Evolutionary conservation across 2,329 filamentous ascomycete genomes (phyloP).

Genomic region (Arachnomyces sp.): DNA sequence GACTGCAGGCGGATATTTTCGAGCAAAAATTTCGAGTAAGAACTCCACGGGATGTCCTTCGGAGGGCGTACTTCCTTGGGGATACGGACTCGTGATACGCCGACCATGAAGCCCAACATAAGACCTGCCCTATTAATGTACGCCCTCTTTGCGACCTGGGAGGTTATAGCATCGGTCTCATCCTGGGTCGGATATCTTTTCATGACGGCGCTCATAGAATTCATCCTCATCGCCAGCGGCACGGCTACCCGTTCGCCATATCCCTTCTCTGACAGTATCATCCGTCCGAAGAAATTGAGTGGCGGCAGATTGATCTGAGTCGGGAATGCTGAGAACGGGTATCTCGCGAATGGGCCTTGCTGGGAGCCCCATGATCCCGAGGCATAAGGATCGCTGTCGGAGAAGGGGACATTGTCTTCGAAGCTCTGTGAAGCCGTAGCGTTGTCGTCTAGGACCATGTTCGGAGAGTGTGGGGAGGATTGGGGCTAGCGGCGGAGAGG

Average conservation of each 20-base stretch:
- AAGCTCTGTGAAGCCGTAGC: not conserved
- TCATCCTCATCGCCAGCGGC: conserved; percentile 12
- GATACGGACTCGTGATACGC: conserved; percentile 1
- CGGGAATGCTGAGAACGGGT: conserved; percentile 7
- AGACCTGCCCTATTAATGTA: conserved; percentile 12
- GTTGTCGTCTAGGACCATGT: too few species aligned
- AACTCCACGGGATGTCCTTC: not conserved
- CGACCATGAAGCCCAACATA: conserved; percentile 15
- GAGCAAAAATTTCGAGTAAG: conserved; percentile 5
- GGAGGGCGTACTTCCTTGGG: too few species aligned
- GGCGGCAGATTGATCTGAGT: conserved; percentile 20
- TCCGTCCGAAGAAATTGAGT: conserved; percentile 19
- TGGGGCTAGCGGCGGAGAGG: too few species aligned
- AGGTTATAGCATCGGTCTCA: conserved; percentile 27
- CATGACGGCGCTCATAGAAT: conserved; percentile 15
- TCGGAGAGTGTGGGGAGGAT: too few species aligned
- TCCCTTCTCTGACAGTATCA: conserved; percentile 19
- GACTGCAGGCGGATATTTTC: too few species aligned
- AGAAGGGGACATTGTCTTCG: conserved; percentile 5
- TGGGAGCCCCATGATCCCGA: not conserved
- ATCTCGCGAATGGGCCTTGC: conserved; percentile 11
- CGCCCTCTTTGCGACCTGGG: conserved; percentile 15
- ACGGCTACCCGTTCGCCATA: conserved; percentile 15
- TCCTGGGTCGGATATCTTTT: conserved; percentile 25
- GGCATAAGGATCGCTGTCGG: conserved; percentile 9